A percentile compares a stretch with the other conserved stretches of the same genome.
phyloP scores from a whole-genome alignment of 495 filamentous ascomycete species.

The Penicillium alfredii region DNA sequence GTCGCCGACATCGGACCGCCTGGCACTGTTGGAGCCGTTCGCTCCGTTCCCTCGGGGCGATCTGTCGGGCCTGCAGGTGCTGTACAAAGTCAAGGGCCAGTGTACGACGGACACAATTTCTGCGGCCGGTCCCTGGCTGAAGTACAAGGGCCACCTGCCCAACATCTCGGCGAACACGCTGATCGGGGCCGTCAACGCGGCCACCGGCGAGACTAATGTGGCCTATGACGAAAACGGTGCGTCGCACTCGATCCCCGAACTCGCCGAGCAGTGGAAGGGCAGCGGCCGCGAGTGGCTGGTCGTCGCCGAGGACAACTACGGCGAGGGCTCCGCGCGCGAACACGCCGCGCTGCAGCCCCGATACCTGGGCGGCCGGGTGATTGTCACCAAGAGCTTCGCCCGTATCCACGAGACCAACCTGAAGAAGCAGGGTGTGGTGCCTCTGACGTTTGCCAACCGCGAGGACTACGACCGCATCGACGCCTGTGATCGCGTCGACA shows the following conservation, averaged over 20 bases:
- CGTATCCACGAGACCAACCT: constrained; percentile 98
- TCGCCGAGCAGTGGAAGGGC: constrained; percentile 74
- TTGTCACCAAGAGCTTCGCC: constrained; percentile 88
- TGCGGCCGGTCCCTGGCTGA: constrained; percentile 93
- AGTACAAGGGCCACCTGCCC: constrained; percentile 97
- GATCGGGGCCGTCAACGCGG: constrained; percentile 87
- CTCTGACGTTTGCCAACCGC: constrained; percentile 79
- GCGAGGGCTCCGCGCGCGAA: constrained; percentile 89
- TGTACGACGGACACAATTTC: constrained; percentile 99
- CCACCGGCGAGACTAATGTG: constrained; percentile 83
- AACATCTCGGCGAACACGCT: constrained; percentile 97
- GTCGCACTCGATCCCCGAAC: constrained; percentile 65
- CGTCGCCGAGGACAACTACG: constrained; percentile 96
- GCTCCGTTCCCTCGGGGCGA: constrained; percentile 73
- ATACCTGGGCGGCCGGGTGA: constrained; percentile 82
- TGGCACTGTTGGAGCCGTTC: constrained; percentile 90
- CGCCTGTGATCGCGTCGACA: constrained; percentile 75
- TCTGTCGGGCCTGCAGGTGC: constrained; percentile 58
- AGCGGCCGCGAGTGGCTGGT: constrained; percentile 73
- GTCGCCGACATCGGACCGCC: constrained; percentile 76
- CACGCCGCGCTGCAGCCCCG: constrained; percentile 95
- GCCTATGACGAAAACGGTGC: constrained; percentile 77
- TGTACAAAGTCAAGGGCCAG: constrained; percentile 94
- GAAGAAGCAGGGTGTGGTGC: constrained; percentile 98
- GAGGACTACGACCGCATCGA: constrained; percentile 79